Conservation (phyloP, 2,329 filamentous ascomycete genomes). For the Aspergillus spinulosporus region DNA sequence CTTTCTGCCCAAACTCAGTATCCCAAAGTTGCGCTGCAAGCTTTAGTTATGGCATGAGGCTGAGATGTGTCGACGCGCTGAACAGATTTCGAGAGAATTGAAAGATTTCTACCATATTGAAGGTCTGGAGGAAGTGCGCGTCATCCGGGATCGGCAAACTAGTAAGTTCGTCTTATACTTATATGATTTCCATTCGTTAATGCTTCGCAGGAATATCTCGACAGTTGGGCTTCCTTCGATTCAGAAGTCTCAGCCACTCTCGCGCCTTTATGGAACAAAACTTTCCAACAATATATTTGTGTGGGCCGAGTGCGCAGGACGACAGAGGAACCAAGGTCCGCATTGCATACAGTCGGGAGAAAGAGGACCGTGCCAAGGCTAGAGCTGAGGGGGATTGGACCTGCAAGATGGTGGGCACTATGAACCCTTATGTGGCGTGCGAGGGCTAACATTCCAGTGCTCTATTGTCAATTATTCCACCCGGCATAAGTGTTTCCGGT, state of each 20-base stretch:
- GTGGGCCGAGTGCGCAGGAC: constrained; percentile 45
- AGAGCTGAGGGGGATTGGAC: constrained; percentile 58
- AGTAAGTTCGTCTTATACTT: constrained; percentile 39
- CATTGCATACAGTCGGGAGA: constrained; percentile 56
- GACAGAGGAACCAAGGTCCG: constrained; percentile 48
- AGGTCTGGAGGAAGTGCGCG: constrained; percentile 57
- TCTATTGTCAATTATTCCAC: constrained; percentile 58
- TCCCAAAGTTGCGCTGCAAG: constrained; percentile 21
- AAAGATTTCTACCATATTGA: constrained; percentile 53
- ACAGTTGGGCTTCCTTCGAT: constrained; percentile 59
- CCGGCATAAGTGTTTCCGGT: constrained; percentile 59
- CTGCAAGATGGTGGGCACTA: constrained; percentile 51
- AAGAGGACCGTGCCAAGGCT: constrained; percentile 51
- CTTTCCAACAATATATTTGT: constrained; percentile 52
- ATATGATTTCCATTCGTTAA: constrained; percentile 4
- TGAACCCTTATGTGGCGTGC: neutral
- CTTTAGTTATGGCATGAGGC: constrained; percentile 35
- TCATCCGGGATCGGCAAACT: constrained; percentile 60
- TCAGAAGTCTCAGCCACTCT: constrained; percentile 51
- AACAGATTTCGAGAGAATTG: constrained; percentile 59
- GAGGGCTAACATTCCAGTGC: constrained; percentile 45
- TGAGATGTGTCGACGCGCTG: constrained; percentile 42
- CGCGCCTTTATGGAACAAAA: constrained; percentile 56
- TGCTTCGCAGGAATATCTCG: constrained; percentile 51
- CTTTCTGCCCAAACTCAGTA: constrained; percentile 10